These are phyloP conservation scores for Cardamine chenopodiifolia DNA, from an alignment of 345 rosid species.

Conservation along the genomic window DNA sequence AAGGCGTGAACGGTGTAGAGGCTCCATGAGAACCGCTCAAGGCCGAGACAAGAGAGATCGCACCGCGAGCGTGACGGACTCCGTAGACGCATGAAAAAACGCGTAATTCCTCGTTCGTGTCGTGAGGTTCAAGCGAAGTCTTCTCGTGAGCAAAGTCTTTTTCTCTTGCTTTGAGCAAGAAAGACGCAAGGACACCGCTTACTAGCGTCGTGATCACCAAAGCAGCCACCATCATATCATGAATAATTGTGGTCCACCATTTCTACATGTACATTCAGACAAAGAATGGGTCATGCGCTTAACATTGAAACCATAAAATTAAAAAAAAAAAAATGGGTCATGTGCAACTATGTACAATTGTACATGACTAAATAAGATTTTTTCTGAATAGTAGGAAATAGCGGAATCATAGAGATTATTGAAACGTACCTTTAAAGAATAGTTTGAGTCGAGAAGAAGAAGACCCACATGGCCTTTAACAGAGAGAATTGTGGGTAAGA, in stretches of 20 bases:
- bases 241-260: slow-evolving; percentile 53
- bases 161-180: slow-evolving; percentile 51
- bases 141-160: slow-evolving; percentile 49
- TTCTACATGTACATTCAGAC: slow-evolving; percentile 32
- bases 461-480: slow-evolving; percentile 80
- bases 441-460: slow-evolving; percentile 44
- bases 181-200: slow-evolving; percentile 59
- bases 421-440: slow-evolving; percentile 24
- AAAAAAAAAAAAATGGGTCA: not conserved
- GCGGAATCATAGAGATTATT: not conserved
- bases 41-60: slow-evolving; percentile 56
- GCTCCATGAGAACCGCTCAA: slow-evolving; percentile 47
- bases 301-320: too few relatives aligned
- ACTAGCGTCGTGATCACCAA: slow-evolving; percentile 65
- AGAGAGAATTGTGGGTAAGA: slow-evolving; percentile 63
- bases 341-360: not conserved
- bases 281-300: not conserved
- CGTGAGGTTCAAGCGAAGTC: slow-evolving; percentile 53
- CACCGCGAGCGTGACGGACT: slow-evolving; percentile 66
- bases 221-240: slow-evolving; percentile 54
- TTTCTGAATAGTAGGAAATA: not conserved
- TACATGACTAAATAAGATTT: not conserved
- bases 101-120: slow-evolving; percentile 66
- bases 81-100: slow-evolving; percentile 65
- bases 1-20: slow-evolving; percentile 53